A percentile compares a stretch with the other conserved stretches of the same genome.
phyloP scores from a whole-genome alignment of 129 eudicot genomes.

The Logfia minima region DNA sequence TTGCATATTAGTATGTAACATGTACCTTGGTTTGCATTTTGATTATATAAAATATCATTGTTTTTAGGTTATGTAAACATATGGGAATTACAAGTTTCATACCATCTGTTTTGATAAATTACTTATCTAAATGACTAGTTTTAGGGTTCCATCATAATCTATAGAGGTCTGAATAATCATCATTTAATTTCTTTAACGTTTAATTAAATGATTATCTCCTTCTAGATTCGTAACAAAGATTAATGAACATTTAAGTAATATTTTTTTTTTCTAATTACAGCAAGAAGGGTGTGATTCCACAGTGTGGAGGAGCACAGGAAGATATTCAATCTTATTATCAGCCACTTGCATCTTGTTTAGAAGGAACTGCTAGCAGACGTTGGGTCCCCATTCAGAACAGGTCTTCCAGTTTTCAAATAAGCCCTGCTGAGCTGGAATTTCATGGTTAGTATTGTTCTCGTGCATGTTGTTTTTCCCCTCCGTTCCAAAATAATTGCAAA shows the following conservation, averaged over 20 bases:
- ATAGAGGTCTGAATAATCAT: neutral
- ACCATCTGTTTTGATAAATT: neutral
- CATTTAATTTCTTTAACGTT: neutral
- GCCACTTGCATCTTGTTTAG: conserved; percentile 72
- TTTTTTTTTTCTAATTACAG: conserved; percentile 29
- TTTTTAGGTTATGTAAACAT: neutral
- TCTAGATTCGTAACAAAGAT: neutral
- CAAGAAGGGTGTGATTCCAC: conserved; percentile 57
- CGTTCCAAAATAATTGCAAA: neutral
- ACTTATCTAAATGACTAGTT: conserved; percentile 8
- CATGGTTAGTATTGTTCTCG: conserved; percentile 59
- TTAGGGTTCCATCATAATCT: neutral
- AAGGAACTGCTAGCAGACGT: conserved; percentile 70
- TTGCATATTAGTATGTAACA: neutral
- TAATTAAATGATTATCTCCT: neutral
- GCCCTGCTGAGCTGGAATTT: conserved; percentile 54
- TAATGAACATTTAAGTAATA: neutral
- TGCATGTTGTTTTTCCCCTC: neutral
- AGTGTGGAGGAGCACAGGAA: conserved; percentile 69
- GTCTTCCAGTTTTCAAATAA: conserved; percentile 52
- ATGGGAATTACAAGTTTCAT: neutral
- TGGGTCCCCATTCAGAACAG: conserved; percentile 86
- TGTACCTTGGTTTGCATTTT: conserved; percentile 9
- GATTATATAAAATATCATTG: neutral
- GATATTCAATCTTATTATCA: conserved; percentile 71